Evolutionary conservation across 768 basidiomycete species (phyloP).

Genomic region (Lactarius hatsudake): DNA sequence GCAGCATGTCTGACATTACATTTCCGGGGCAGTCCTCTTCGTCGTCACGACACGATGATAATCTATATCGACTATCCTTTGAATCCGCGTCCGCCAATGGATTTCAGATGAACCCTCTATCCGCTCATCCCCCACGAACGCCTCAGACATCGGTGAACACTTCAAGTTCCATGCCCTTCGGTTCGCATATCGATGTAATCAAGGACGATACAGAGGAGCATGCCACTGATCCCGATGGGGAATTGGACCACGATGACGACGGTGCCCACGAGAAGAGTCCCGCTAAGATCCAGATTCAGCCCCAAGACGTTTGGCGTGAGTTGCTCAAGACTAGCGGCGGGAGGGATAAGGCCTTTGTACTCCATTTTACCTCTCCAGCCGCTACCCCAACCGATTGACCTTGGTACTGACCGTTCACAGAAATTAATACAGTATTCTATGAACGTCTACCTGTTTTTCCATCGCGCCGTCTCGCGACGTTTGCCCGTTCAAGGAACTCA

Average conservation of each 20-base stretch:
- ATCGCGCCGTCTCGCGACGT: constrained; percentile 48
- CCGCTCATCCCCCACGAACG: constrained; percentile 75
- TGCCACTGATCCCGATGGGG: constrained; percentile 30
- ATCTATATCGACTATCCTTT: constrained; percentile 54
- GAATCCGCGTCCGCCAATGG: constrained; percentile 43
- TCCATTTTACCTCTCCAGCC: constrained; percentile 33
- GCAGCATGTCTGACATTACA: constrained; percentile 61
- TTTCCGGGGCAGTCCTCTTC: constrained; percentile 52
- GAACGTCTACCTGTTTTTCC: constrained; percentile 69
- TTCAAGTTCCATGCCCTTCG: constrained; percentile 27
- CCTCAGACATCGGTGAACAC: constrained; percentile 52
- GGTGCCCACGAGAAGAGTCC: constrained; percentile 29
- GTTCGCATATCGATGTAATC: constrained; percentile 40
- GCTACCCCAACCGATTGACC: constrained; percentile 1
- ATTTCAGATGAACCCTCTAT: constrained; percentile 82
- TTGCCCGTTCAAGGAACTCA: constrained; percentile 46
- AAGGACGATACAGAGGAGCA: constrained; percentile 37
- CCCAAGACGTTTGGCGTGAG: constrained; percentile 77
- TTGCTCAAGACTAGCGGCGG: constrained; percentile 75
- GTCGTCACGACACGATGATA: constrained; percentile 45
- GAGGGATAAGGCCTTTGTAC: constrained; percentile 81
- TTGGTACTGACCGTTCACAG: constrained; percentile 37
- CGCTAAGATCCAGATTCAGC: constrained; percentile 47
- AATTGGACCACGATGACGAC: constrained; percentile 35
- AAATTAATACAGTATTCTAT: constrained; percentile 88